Evolutionary conservation across 2,329 filamentous ascomycete species (phyloP).

Genomic region (Colletotrichum sp.): DNA sequence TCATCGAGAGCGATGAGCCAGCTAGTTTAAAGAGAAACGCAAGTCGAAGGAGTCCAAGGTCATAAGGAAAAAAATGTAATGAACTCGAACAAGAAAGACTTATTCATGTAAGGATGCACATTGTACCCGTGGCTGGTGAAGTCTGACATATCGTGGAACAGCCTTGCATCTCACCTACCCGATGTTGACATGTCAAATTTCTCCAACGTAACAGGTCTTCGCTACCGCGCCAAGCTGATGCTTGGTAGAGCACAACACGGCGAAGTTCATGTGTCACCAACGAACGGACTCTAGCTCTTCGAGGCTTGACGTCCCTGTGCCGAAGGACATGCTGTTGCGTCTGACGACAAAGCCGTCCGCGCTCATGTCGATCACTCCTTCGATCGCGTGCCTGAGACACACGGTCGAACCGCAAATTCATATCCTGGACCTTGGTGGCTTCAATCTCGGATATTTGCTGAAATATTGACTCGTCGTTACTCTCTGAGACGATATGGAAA

Average conservation of each 20-base stretch:
- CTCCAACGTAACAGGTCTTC: neutral
- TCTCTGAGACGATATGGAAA: neutral
- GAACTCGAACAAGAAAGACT: neutral
- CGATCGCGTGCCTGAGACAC: neutral
- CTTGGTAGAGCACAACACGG: neutral
- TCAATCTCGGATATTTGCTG: neutral
- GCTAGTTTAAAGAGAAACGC: neutral
- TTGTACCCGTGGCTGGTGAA: neutral
- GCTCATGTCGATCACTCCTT: neutral
- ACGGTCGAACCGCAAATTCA: neutral
- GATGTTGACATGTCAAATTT: neutral
- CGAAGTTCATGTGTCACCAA: neutral
- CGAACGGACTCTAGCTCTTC: neutral
- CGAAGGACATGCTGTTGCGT: neutral
- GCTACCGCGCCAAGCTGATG: neutral
- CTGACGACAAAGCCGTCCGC: neutral
- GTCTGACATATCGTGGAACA: neutral
- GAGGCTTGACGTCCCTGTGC: neutral
- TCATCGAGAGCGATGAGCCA: neutral
- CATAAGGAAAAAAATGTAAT: neutral
- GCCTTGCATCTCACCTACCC: neutral
- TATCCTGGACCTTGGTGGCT: neutral
- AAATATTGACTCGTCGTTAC: neutral
- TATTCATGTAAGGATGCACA: neutral
- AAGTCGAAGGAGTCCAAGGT: neutral